Base-by-base conservation (phyloP, 1,284 basidiomycete species). In the Malassezia pachydermatis region DNA sequence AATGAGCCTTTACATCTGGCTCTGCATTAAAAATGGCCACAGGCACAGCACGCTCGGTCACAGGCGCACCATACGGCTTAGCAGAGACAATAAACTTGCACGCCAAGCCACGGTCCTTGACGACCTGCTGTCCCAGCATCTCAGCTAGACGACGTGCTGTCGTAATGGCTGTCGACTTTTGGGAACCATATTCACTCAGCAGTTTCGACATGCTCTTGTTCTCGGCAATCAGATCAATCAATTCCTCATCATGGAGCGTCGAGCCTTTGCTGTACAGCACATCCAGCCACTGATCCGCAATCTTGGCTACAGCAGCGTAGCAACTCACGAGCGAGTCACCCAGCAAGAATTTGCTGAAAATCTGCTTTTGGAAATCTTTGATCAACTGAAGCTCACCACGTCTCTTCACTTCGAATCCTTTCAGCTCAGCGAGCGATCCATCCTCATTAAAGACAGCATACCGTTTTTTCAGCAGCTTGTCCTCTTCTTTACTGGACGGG, bases 381-480 rank as follows among this genome's bases (percentile, higher is more conserved):
- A 99, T 94, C 66, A 99, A 82, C 68, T 98, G 94, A 45, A 98
- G 78, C 73, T 99, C 94, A 37, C 94, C 94, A 45, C 94, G 81
- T 51, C 94, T 85, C 74, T 99, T 99, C 58, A 99, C 90, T 71
- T 98, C 94, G 75, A 99, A 99, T 0, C 94, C 94, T 70, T 99
- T 98, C 62, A 99, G 76, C 72, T 98, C 94, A 2, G 94, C 94
- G 2, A 99, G 79, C 13, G 86, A 86, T 2, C 94, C 94, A 65
- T 99, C 92, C 58, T 89, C 86, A 65, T 98, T 92, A 77, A 98
- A 98, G n/a, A 99, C 94, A 4, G 94, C 94, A 64, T 98, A 99
- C 40, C 94, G 86, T 73, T 99, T 99, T 78, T 99, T 99, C 65
- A 99, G 76, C 57, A 99, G 73, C 72, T 98, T 99, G 74, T 98